These are phyloP conservation scores for Osmanthus fragrans DNA, from an alignment of 257 asterid genomes.

Conservation along the genomic window DNA sequence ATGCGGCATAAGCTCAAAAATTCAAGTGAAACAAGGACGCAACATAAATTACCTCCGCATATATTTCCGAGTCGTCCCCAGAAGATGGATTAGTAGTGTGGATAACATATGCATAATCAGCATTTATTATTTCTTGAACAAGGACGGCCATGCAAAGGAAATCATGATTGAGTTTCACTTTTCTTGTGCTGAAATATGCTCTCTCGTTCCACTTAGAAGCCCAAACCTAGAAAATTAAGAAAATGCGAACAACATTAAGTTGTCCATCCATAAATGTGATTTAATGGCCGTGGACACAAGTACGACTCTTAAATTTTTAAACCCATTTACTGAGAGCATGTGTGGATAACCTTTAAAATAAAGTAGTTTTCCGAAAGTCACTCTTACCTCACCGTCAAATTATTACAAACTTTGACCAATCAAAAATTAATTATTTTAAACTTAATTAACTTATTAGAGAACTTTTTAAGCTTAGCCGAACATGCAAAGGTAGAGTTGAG, in stretches of 20 bases:
- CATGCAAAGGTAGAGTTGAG: neutral
- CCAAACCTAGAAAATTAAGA: conserved; percentile 67
- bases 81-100: conserved; percentile 98
- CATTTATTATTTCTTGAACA: conserved; percentile 93
- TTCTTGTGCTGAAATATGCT: conserved; percentile 96
- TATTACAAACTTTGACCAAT: neutral
- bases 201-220: conserved; percentile 99
- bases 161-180: conserved; percentile 91
- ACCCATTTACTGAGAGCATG: neutral
- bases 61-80: conserved; percentile 88
- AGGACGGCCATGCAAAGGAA: conserved; percentile 99
- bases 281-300: neutral
- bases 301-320: neutral
- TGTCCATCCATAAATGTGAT: neutral
- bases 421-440: neutral
- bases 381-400: neutral
- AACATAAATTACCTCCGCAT: conserved; percentile 73
- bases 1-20: neutral
- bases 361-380: neutral
- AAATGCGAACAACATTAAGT: neutral
- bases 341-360: neutral
- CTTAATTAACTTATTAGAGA: neutral
- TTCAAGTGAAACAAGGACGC: conserved; percentile 14
- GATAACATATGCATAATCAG: conserved; percentile 98
- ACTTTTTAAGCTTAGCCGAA: neutral